Conservation (phyloP, 2,329 filamentous ascomycete genomes). For the Diaporthe sp. region DNA sequence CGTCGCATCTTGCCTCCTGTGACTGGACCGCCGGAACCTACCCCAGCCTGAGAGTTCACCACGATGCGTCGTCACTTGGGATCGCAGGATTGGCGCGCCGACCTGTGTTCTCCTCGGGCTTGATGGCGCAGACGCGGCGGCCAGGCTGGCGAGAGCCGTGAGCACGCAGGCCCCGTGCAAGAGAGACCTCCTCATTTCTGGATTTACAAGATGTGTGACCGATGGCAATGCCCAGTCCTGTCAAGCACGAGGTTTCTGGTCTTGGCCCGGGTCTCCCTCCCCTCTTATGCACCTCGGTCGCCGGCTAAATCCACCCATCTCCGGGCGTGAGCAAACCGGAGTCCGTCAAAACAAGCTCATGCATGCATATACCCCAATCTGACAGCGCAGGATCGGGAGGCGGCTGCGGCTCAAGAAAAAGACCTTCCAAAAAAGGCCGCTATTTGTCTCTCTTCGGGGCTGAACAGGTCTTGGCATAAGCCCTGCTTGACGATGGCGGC, state of each 20-base stretch:
- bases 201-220: neutral
- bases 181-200: slow-evolving; percentile 1
- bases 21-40: neutral
- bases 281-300: slow-evolving; percentile 20
- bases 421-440: neutral
- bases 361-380: slow-evolving; percentile 13
- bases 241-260: neutral
- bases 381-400: neutral
- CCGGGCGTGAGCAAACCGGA: slow-evolving; percentile 7
- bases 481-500: slow-evolving; percentile 1
- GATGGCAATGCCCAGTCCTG: neutral
- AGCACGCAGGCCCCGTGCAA: neutral
- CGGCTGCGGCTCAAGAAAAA: slow-evolving; percentile 13
- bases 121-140: neutral
- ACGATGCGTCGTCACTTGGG: slow-evolving; percentile 25
- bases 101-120: neutral
- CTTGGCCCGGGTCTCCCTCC: neutral
- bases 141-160: neutral
- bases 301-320: slow-evolving; percentile 18
- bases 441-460: slow-evolving; percentile 23
- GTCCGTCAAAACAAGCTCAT: slow-evolving; percentile 24
- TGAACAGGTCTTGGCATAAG: slow-evolving; percentile 30
- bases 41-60: slow-evolving; percentile 4
- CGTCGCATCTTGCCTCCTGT: slow-evolving; percentile 28
- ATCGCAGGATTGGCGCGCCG: slow-evolving; percentile 7